These are phyloP conservation scores for Umbelopsis sp. DNA, from an alignment of 192 early-diverging fungal species.

Conservation along the genomic window DNA sequence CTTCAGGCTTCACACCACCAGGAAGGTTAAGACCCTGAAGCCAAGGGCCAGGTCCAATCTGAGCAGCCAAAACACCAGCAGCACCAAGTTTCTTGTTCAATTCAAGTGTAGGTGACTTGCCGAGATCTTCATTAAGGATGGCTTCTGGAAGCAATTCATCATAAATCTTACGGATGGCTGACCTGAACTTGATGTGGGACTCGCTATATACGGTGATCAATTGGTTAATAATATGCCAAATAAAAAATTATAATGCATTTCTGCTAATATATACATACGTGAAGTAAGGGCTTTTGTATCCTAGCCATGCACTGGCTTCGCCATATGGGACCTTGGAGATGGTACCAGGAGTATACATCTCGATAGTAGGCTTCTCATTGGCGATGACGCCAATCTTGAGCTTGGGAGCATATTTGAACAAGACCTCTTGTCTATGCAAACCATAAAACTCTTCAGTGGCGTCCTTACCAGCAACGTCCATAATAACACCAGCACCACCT, in stretches of 20 bases:
- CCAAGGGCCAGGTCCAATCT: conserved; percentile 56
- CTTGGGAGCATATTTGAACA: conserved; percentile 68
- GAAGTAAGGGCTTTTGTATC: conserved; percentile 36
- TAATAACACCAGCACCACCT: conserved; percentile 59
- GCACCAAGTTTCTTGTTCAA: conserved; percentile 71
- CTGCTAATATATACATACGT: conserved; percentile 34
- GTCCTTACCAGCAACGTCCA: conserved; percentile 80
- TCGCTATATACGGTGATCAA: conserved; percentile 69
- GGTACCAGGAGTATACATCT: conserved; percentile 62
- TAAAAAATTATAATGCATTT: background rate
- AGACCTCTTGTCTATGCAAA: conserved; percentile 49
- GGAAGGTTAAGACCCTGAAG: conserved; percentile 39
- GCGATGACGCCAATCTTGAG: conserved; percentile 70
- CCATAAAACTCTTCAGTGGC: conserved; percentile 58
- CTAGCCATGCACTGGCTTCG: conserved; percentile 67
- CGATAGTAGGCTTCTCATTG: conserved; percentile 31
- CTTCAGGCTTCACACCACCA: conserved; percentile 54
- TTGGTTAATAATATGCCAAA: conserved; percentile 27
- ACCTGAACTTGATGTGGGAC: conserved; percentile 63
- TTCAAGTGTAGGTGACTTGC: conserved; percentile 64
- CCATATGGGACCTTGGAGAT: conserved; percentile 67
- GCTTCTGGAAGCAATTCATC: conserved; percentile 72
- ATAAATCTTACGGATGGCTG: conserved; percentile 64
- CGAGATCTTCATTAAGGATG: conserved; percentile 75
- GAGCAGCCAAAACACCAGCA: conserved; percentile 65